These are phyloP conservation scores for Candolleomyces eurysporus DNA, from an alignment of 768 basidiomycete species.

Conservation along the genomic window DNA sequence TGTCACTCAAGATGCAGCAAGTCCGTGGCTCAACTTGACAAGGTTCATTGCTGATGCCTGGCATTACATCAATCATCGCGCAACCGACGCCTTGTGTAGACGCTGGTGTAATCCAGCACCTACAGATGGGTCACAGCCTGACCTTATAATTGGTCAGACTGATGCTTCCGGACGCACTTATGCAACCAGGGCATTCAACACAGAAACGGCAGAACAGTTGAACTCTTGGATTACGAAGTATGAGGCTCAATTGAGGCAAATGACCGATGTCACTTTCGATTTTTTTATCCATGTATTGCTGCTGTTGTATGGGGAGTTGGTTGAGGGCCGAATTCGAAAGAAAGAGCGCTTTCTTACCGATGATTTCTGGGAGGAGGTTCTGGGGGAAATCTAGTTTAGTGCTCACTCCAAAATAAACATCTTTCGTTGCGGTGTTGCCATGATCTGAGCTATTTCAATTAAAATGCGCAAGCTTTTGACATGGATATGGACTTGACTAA, in stretches of 20 bases:
- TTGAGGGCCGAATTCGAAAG: conserved; percentile 8
- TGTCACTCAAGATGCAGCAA: conserved; percentile 15
- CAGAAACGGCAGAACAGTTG: conserved; percentile 25
- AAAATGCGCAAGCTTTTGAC: neutral
- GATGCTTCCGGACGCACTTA: conserved; percentile 16
- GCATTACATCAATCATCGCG: conserved; percentile 23
- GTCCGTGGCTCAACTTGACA: conserved; percentile 15
- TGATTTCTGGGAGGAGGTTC: conserved; percentile 11
- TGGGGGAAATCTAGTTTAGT: neutral
- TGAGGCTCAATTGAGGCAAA: conserved; percentile 20
- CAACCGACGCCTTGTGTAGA: conserved; percentile 17
- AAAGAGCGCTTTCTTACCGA: conserved; percentile 1
- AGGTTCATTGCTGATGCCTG: conserved; percentile 23
- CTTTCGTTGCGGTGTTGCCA: neutral
- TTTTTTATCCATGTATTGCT: conserved; percentile 18
- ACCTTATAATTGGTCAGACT: conserved; percentile 10
- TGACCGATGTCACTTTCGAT: conserved; percentile 18
- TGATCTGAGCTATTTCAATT: neutral
- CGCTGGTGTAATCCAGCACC: conserved; percentile 21
- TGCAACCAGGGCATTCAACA: conserved; percentile 22
- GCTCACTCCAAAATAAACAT: neutral
- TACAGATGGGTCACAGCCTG: conserved; percentile 19
- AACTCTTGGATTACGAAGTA: conserved; percentile 21
- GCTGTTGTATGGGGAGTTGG: conserved; percentile 14
- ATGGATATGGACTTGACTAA: too few relatives aligned